These are phyloP conservation scores for Allodekkera sacchari DNA, from an alignment of 805 yeast genomes.

Conservation along the genomic window DNA sequence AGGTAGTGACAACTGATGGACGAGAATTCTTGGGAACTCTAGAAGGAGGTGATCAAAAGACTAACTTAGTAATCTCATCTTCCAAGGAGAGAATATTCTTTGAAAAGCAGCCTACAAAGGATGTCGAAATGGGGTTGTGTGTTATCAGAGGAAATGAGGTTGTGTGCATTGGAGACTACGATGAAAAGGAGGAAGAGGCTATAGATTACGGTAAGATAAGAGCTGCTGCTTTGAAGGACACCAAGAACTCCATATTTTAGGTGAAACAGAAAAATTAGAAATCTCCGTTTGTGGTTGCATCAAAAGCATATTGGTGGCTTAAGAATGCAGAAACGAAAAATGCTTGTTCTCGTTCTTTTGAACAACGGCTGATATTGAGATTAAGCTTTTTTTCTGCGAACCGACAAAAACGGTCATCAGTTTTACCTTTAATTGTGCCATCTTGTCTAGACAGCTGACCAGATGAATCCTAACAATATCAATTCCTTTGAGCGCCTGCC, in stretches of 20 bases:
- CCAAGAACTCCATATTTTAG: conserved; percentile 21
- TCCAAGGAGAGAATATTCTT: conserved; percentile 45
- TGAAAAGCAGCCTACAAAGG: conserved; percentile 29
- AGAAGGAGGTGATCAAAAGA: conserved; percentile 57
- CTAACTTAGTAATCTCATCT: conserved; percentile 48
- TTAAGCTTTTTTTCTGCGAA: too few species aligned
- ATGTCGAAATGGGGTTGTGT: conserved; percentile 37
- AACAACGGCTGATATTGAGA: not conserved
- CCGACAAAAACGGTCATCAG: too few species aligned
- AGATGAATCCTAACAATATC: too few species aligned
- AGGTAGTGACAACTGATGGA: conserved; percentile 52
- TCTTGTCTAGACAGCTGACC: too few species aligned
- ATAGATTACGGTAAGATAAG: conserved; percentile 32
- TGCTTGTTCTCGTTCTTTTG: too few species aligned
- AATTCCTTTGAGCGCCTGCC: too few species aligned
- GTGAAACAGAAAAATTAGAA: not conserved
- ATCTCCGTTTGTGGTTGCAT: not conserved
- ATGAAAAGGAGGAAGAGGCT: conserved; percentile 30
- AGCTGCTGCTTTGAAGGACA: conserved; percentile 19
- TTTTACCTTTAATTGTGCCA: too few species aligned
- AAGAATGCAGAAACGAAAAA: too few species aligned
- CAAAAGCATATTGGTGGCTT: not conserved
- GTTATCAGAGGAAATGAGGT: conserved; percentile 53
- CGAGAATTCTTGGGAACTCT: conserved; percentile 38
- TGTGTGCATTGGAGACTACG: conserved; percentile 48